phyloP scores from a whole-genome alignment of 164 flowering plant genomes.

The Vitis amurensis region DNA sequence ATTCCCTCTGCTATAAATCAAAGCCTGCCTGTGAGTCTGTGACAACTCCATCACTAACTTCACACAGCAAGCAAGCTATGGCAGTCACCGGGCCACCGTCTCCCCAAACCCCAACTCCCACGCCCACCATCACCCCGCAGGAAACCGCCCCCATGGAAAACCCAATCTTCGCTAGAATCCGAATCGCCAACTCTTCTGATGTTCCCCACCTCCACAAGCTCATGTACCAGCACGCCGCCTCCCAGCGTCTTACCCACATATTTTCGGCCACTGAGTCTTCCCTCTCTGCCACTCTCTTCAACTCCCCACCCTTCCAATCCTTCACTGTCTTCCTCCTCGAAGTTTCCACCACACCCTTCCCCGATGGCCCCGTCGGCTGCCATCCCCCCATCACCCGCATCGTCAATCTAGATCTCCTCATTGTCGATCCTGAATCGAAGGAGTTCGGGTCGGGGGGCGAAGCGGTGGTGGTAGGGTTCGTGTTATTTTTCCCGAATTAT shows the following conservation, averaged over 20 bases:
- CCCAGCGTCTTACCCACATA: slow-evolving; percentile 70
- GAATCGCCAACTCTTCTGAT: slow-evolving; percentile 59
- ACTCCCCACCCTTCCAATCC: slow-evolving; percentile 68
- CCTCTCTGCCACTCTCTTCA: slow-evolving; percentile 76
- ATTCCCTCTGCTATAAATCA: too few relatives aligned
- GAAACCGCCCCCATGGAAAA: slow-evolving; percentile 20
- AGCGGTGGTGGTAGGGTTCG: slow-evolving; percentile 65
- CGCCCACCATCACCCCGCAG: slow-evolving; percentile 11
- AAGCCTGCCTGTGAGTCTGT: too few relatives aligned
- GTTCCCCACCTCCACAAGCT: slow-evolving; percentile 77
- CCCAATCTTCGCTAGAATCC: slow-evolving; percentile 52
- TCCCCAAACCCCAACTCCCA: slow-evolving; percentile 27
- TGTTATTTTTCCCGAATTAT: slow-evolving; percentile 81
- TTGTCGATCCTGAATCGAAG: slow-evolving; percentile 51
- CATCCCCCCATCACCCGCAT: slow-evolving; percentile 33
- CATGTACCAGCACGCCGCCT: slow-evolving; percentile 88
- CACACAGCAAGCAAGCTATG: slow-evolving; percentile 17
- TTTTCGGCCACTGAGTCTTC: slow-evolving; percentile 71
- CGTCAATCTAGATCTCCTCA: slow-evolving; percentile 34
- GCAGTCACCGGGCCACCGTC: slow-evolving; percentile 61
- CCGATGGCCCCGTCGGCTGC: background rate
- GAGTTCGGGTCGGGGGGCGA: slow-evolving; percentile 30
- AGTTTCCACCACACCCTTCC: slow-evolving; percentile 45
- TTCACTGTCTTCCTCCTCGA: slow-evolving; percentile 84
- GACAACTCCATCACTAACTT: too few relatives aligned